Evolutionary conservation across 768 basidiomycete species (phyloP).

Genomic region (Russula dissimulans): DNA sequence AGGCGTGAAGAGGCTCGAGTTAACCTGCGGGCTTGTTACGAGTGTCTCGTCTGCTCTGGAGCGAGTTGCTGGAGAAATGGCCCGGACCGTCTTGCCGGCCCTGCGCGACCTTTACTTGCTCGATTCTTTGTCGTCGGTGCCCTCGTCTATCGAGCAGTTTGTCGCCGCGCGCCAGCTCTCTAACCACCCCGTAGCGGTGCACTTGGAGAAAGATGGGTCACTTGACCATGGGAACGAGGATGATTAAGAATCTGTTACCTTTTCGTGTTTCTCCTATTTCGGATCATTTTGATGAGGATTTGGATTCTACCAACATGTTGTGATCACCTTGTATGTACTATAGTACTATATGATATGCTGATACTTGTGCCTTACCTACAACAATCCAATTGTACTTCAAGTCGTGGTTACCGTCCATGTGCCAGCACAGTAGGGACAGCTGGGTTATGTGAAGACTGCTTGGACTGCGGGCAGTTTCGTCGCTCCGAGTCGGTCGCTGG

Average conservation of each 20-base stretch:
- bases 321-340: neutral
- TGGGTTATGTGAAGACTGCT: neutral
- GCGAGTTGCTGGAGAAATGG: constrained; percentile 2
- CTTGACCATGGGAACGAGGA: neutral
- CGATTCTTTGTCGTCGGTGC: neutral
- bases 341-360: neutral
- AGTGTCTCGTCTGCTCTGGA: constrained; percentile 1
- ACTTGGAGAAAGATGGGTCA: neutral
- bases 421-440: no score
- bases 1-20: constrained; percentile 1
- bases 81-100: neutral
- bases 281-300: neutral
- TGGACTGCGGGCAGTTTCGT: neutral
- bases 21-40: neutral
- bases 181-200: neutral
- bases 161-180: neutral
- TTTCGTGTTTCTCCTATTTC: no score
- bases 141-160: neutral
- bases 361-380: neutral
- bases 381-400: neutral
- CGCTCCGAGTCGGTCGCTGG: neutral
- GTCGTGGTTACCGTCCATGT: no score
- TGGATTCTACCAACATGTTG: neutral
- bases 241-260: neutral
- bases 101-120: constrained; percentile 8